These are phyloP conservation scores for Trametes sp. DNA, from an alignment of 1,284 basidiomycete genomes.

Conservation along the genomic window DNA sequence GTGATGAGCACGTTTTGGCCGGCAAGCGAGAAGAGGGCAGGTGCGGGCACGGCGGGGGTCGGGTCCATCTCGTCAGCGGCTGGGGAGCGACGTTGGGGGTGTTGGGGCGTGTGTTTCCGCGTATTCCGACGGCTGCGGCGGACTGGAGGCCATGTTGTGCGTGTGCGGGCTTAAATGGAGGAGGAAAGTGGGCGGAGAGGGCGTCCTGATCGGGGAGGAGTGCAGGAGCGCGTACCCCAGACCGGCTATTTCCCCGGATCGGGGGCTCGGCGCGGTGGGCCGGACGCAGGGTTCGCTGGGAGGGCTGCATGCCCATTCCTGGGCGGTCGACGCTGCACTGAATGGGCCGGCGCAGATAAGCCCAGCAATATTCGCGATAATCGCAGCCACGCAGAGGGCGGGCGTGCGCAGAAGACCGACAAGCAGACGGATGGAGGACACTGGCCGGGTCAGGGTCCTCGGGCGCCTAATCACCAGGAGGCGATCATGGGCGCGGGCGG, in stretches of 20 bases:
- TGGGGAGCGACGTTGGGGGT: constrained; percentile 3
- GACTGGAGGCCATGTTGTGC: neutral
- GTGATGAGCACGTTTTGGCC: constrained; percentile 74
- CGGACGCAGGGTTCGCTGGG: constrained; percentile 14
- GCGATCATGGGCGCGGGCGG: constrained; percentile 32
- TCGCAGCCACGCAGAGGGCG: neutral
- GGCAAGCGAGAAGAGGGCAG: constrained; percentile 65
- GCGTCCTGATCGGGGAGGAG: constrained; percentile 23
- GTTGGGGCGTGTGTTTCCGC: constrained; percentile 12
- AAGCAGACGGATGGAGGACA: neutral
- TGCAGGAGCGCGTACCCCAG: constrained; percentile 14
- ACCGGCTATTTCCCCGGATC: constrained; percentile 41
- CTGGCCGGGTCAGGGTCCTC: constrained; percentile 24
- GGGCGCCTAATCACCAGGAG: constrained; percentile 26
- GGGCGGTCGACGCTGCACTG: constrained; percentile 1
- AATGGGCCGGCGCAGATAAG: constrained; percentile 20
- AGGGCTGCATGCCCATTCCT: neutral
- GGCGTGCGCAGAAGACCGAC: constrained; percentile 8
- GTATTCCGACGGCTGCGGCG: constrained; percentile 18
- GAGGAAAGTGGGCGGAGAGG: constrained; percentile 9
- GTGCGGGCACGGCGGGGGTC: constrained; percentile 53
- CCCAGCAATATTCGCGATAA: too few relatives aligned
- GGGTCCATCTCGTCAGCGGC: constrained; percentile 47
- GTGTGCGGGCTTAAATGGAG: constrained; percentile 17
- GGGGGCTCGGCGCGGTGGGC: constrained; percentile 35